phyloP scores from a whole-genome alignment of 805 yeast genomes.

The Soucietia sequanensis region DNA sequence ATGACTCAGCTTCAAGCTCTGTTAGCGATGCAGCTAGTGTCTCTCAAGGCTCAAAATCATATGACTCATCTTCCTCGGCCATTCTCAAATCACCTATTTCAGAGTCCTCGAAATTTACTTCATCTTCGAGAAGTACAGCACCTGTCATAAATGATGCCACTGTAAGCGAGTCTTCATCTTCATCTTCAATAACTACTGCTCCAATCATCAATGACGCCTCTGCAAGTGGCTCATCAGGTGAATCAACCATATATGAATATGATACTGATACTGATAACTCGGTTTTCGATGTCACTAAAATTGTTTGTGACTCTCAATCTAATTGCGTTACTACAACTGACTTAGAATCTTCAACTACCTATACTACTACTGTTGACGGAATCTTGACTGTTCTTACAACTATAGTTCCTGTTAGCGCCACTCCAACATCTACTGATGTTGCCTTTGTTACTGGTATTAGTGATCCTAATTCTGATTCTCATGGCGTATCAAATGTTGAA shows the following conservation, averaged over 20 bases:
- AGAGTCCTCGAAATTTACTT: too few relatives aligned
- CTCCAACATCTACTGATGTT: conserved; percentile 7
- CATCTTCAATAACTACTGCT: neutral
- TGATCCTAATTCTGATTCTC: conserved; percentile 13
- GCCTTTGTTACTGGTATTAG: conserved; percentile 9
- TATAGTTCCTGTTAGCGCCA: conserved; percentile 21
- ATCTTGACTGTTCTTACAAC: conserved; percentile 37
- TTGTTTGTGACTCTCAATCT: conserved; percentile 29
- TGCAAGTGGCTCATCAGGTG: neutral
- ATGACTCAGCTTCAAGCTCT: neutral
- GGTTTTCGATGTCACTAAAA: conserved; percentile 18
- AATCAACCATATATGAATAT: conserved; percentile 17
- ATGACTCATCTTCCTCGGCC: neutral
- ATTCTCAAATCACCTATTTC: neutral
- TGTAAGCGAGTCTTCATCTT: conserved; percentile 1
- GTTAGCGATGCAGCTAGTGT: conserved; percentile 4
- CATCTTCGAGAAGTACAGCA: too few relatives aligned
- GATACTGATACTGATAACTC: conserved; percentile 23
- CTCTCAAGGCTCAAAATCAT: conserved; percentile 8
- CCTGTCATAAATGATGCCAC: conserved; percentile 9
- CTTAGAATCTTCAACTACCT: conserved; percentile 28
- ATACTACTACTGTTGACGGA: conserved; percentile 38
- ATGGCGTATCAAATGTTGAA: conserved; percentile 9
- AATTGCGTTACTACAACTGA: conserved; percentile 37
- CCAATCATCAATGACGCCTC: neutral